Percentiles rank a stretch among this genome's conserved stretches.
These are phyloP conservation scores for Coniochaeta ligniaria DNA, from an alignment of 2,329 filamentous ascomycete species.

Conservation along the genomic window DNA sequence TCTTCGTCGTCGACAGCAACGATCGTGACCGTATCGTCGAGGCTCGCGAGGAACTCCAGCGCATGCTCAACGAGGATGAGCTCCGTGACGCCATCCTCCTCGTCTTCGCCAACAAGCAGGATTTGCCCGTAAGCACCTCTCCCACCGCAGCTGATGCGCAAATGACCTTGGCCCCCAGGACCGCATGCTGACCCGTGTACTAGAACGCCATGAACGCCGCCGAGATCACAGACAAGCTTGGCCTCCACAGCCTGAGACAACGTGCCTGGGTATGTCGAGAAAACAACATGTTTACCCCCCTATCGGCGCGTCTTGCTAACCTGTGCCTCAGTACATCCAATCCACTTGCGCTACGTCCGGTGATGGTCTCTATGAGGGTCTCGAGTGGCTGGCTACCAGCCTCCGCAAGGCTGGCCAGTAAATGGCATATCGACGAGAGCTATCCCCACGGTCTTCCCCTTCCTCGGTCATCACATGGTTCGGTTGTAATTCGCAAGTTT, in stretches of 20 bases:
- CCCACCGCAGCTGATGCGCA: conserved; percentile 1
- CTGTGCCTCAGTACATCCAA: conserved; percentile 79
- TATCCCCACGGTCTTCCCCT: conserved; percentile 30
- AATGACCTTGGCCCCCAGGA: neutral
- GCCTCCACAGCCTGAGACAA: conserved; percentile 97
- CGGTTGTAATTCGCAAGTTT: conserved; percentile 53
- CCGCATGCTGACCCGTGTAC: conserved; percentile 17
- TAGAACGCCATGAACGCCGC: conserved; percentile 99
- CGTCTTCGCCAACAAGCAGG: conserved; percentile 99
- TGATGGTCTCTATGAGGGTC: conserved; percentile 99
- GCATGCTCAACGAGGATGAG: conserved; percentile 98
- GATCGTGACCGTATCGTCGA: conserved; percentile 97
- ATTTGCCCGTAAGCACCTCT: conserved; percentile 71
- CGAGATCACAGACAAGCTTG: conserved; percentile 99
- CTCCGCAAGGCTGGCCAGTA: conserved; percentile 70
- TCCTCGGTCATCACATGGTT: conserved; percentile 31
- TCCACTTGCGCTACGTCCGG: conserved; percentile 97
- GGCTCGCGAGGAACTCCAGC: conserved; percentile 90
- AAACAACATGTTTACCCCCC: neutral
- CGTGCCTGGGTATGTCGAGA: conserved; percentile 81
- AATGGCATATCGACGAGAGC: conserved; percentile 22
- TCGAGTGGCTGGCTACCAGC: conserved; percentile 83
- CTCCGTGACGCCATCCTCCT: conserved; percentile 94
- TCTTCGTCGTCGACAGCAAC: conserved; percentile 99
- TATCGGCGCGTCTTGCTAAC: neutral